Evolutionary conservation across 176 grass and related monocot species (phyloP), one percentile per base, ranked within the genome.

Genomic region (Aegilops umbellulata): DNA sequence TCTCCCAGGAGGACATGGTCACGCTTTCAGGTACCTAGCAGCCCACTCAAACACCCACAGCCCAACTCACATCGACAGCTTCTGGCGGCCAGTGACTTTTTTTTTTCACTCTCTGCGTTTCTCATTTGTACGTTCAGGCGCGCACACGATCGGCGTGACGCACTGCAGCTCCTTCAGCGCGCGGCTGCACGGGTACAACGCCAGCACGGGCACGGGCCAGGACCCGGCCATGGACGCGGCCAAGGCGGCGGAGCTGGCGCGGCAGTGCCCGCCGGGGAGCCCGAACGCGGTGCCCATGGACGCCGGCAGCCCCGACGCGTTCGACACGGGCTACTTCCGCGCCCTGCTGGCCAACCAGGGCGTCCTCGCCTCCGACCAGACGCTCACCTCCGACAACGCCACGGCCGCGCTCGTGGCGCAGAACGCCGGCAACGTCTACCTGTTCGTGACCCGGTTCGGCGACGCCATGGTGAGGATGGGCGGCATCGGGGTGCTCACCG

Each of bases 381-480:
- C 79, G 13, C 87, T 94, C 25, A 73, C 74, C 42, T 85, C 90
- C 6, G 60, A 61, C 70, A 69, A 57, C 61, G 63, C 87, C 39
- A 94, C 94, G 5, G 89, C 87, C n/a, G 69, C 25, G 39, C 67
- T 81, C 17, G 89, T 93, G 9, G 82, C 7, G 46, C 89, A 86
- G 38, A 90, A 92, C 68, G 94, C 89, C 0, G 79, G 72, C 83
- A 84, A 84, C 74, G 49, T 62, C 42, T 66, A 82, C 47, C 53
- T 89, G 1, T 86, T 90, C 38, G 80, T 77, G 64, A 86, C 73
- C 20, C 72, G 68, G 87, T 94, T 97, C 75, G 85, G 60, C 8
- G 80, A 71, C 10, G 87, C 91, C 24, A 97, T 97, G 91, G 87
- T 88, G 32, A 92, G 78, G 58, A 93, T 94, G 89, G 89, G 94